phyloP scores from a whole-genome alignment of 495 filamentous ascomycete species.

The Neurospora sp. region DNA sequence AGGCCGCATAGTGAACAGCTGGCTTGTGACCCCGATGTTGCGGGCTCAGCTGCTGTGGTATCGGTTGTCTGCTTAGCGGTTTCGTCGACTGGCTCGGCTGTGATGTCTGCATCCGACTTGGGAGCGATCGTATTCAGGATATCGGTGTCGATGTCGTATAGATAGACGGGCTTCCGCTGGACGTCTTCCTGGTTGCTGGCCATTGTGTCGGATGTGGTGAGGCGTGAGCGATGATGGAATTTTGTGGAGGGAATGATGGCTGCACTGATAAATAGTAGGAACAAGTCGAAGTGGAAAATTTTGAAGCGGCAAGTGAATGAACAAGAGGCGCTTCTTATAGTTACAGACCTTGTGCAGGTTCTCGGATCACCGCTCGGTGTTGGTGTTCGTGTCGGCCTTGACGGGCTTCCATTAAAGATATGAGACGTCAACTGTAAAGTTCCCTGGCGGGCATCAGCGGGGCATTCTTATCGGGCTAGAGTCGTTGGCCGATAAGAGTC shows the following conservation, averaged over 20 bases:
- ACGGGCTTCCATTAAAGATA: not conserved
- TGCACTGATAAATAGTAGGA: not conserved
- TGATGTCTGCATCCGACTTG: slow-evolving; percentile 37
- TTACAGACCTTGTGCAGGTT: not conserved
- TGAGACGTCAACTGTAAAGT: not conserved
- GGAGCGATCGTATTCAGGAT: slow-evolving; percentile 59
- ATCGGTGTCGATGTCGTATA: slow-evolving; percentile 78
- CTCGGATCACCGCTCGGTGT: not conserved
- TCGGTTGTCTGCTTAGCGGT: slow-evolving; percentile 11
- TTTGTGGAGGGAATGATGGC: not conserved
- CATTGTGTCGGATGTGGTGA: slow-evolving; percentile 8
- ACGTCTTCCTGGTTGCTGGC: slow-evolving; percentile 28
- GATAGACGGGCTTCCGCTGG: slow-evolving; percentile 38
- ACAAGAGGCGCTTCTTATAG: not conserved
- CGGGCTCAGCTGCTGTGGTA: slow-evolving; percentile 12
- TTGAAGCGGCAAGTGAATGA: not conserved
- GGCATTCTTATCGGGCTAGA: slow-evolving; percentile 5
- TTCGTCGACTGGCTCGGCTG: slow-evolving; percentile 18
- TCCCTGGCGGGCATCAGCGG: slow-evolving; percentile 1
- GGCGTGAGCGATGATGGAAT: not conserved
- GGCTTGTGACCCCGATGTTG: slow-evolving; percentile 53
- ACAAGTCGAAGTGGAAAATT: not conserved
- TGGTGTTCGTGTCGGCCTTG: not conserved
- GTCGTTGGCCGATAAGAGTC: slow-evolving; percentile 18
- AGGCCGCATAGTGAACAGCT: slow-evolving; percentile 69